These are phyloP conservation scores for Starmera amethionina DNA, from an alignment of 805 yeast genomes.

Conservation along the genomic window DNA sequence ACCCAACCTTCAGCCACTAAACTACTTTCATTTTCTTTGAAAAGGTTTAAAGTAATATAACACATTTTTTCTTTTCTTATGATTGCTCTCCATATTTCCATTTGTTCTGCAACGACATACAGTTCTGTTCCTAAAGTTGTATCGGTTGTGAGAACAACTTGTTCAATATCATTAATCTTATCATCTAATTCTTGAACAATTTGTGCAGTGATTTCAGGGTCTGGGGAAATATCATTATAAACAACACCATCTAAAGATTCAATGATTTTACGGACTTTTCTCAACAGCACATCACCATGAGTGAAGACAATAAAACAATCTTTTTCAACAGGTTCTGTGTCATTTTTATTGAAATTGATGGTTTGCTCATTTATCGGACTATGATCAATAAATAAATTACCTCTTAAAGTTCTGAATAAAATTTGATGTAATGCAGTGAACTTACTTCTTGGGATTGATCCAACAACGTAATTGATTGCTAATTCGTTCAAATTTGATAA, in stretches of 20 bases:
- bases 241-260: conserved; percentile 84
- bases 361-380: conserved; percentile 63
- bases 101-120: conserved; percentile 62
- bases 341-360: conserved; percentile 47
- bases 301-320: conserved; percentile 84
- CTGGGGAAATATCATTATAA: conserved; percentile 38
- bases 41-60: conserved; percentile 69
- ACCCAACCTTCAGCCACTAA: conserved; percentile 96
- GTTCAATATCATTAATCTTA: conserved; percentile 35
- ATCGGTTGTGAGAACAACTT: conserved; percentile 55
- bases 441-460: conserved; percentile 69
- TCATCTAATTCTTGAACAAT: conserved; percentile 14
- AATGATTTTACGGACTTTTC: conserved; percentile 70
- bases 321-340: conserved; percentile 44
- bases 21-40: conserved; percentile 77
- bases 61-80: conserved; percentile 76
- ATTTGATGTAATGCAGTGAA: conserved; percentile 68
- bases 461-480: conserved; percentile 36
- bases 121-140: conserved; percentile 70
- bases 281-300: conserved; percentile 71
- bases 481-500: conserved; percentile 16
- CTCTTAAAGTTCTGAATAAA: conserved; percentile 87
- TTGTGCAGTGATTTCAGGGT: conserved; percentile 25
- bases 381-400: conserved; percentile 74
- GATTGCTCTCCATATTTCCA: conserved; percentile 63